Conservation (phyloP, 495 filamentous ascomycete genomes). For the Sordaria brevicollis region DNA sequence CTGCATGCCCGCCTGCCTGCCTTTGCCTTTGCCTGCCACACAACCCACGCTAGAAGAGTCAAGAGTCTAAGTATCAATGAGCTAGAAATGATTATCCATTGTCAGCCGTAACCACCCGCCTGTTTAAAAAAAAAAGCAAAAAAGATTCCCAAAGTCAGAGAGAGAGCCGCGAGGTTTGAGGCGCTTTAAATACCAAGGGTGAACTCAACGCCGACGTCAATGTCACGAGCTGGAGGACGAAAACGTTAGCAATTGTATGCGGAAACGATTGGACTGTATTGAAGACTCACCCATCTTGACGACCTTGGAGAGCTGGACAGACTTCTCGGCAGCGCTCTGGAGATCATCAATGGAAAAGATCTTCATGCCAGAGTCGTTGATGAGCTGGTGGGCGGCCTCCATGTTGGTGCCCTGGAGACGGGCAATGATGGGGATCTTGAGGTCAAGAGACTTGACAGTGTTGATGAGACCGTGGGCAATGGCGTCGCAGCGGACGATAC, state of each 20-base stretch:
- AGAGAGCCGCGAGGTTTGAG: no score
- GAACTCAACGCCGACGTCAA: conserved; percentile 97
- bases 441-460: conserved; percentile 85
- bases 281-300: conserved; percentile 80
- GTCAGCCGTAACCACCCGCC: not conserved
- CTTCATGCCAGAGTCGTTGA: conserved; percentile 97
- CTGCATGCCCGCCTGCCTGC: not conserved
- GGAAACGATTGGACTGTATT: not conserved
- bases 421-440: conserved; percentile 92
- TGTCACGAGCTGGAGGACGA: conserved; percentile 64
- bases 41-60: not conserved
- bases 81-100: not conserved
- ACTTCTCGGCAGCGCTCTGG: conserved; percentile 94
- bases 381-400: conserved; percentile 87
- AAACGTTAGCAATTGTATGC: not conserved
- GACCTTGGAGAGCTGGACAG: conserved; percentile 96
- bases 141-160: not conserved
- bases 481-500: conserved; percentile 95
- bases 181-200: conserved; percentile 78
- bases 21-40: not conserved
- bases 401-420: conserved; percentile 98
- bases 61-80: not conserved
- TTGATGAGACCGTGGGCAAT: conserved; percentile 94
- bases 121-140: no score
- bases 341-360: conserved; percentile 99